Percentiles rank a stretch among this genome's conserved stretches.
Evolutionary conservation across 2,329 filamentous ascomycete species (phyloP).

Genomic region (Microsporum ferrugineum): DNA sequence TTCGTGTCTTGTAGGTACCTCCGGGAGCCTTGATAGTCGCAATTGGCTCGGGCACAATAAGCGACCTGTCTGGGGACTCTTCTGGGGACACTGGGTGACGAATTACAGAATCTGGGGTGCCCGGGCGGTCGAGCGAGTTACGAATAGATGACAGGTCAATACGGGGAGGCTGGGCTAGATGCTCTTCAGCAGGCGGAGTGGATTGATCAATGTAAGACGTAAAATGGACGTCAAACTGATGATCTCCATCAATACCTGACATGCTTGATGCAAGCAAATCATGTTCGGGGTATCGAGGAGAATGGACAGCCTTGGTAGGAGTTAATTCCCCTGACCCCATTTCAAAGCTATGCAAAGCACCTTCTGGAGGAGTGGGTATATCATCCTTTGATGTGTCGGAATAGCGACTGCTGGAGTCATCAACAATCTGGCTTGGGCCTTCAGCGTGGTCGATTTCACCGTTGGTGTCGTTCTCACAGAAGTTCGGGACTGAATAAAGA

Average conservation of each 20-base stretch:
- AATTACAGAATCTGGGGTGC: conserved; percentile 80
- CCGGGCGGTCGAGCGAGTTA: conserved; percentile 31
- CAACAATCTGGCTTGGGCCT: conserved; percentile 33
- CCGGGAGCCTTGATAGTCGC: conserved; percentile 85
- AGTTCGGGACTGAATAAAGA: conserved; percentile 56
- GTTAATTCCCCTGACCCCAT: conserved; percentile 24
- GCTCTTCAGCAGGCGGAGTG: conserved; percentile 20
- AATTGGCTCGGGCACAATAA: conserved; percentile 61
- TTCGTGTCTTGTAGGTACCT: conserved; percentile 75
- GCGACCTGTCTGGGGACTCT: conserved; percentile 23
- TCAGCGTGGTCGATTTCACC: conserved; percentile 21
- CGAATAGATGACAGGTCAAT: conserved; percentile 27
- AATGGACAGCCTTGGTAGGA: conserved; percentile 13
- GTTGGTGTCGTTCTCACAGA: conserved; percentile 41
- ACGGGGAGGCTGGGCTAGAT: conserved; percentile 14
- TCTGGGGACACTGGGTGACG: conserved; percentile 55
- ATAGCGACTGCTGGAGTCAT: conserved; percentile 49
- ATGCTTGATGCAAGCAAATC: conserved; percentile 18
- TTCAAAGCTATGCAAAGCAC: conserved; percentile 20
- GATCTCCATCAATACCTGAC: conserved; percentile 27
- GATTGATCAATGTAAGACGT: conserved; percentile 44
- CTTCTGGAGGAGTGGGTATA: conserved; percentile 5
- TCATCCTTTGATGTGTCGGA: conserved; percentile 35
- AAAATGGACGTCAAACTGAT: conserved; percentile 38
- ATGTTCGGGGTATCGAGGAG: conserved; percentile 10